Evolutionary conservation across 176 grass and related monocot genomes (phyloP).

Genomic region (Chrysopogon serrulatus): DNA sequence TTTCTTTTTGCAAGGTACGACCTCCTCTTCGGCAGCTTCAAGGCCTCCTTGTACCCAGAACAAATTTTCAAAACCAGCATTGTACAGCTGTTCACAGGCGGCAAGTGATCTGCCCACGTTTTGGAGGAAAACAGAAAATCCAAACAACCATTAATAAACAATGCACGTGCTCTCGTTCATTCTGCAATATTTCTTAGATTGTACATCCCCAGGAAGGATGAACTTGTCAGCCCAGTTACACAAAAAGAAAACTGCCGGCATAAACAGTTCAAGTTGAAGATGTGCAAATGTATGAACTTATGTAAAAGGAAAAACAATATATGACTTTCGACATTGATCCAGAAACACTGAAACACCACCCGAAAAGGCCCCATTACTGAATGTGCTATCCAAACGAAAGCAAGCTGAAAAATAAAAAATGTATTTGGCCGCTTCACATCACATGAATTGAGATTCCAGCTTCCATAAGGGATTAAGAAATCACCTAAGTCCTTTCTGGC

Average conservation of each 20-base stretch:
- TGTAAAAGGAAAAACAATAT: background rate
- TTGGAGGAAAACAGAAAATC: background rate
- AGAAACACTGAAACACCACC: background rate
- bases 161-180: background rate
- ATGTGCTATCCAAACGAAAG: constrained; percentile 1
- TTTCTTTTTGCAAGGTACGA: constrained; percentile 8
- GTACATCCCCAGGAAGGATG: background rate
- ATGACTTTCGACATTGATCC: background rate
- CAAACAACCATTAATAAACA: background rate
- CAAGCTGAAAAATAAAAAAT: background rate
- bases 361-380: background rate
- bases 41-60: constrained; percentile 98
- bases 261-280: background rate
- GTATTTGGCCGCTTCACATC: background rate
- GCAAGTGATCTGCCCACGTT: constrained; percentile 67
- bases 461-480: constrained; percentile 10
- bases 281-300: background rate
- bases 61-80: constrained; percentile 79
- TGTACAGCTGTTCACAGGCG: constrained; percentile 86
- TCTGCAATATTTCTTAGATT: constrained; percentile 1
- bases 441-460: background rate
- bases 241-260: background rate
- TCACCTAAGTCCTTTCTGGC: constrained; percentile 95
- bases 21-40: constrained; percentile 96
- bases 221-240: constrained; percentile 2